Percentiles rank a stretch among this genome's conserved stretches.
Evolutionary conservation across 306 rosid species (phyloP).

Genomic region (Gynostemma pentaphyllum): DNA sequence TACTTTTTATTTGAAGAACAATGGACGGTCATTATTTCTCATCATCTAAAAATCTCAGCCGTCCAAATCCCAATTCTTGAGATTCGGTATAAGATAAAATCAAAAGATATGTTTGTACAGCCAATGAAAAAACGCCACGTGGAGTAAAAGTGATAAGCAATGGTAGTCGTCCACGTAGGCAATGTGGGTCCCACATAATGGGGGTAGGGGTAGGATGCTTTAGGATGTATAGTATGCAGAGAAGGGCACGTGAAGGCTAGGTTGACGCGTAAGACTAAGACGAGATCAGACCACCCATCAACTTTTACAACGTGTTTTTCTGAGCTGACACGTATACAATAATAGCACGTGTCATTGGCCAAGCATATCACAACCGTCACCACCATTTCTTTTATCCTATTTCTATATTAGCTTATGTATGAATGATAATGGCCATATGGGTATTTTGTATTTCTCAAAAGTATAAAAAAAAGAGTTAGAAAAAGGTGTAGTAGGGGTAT

Average conservation of each 20-base stretch:
- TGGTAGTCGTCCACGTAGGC: neutral
- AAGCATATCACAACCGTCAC: too few relatives aligned
- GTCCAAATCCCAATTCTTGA: neutral
- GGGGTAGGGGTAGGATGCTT: neutral
- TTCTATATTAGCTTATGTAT: neutral
- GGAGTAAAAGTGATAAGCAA: neutral
- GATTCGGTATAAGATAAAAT: neutral
- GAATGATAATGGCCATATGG: neutral
- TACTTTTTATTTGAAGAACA: too few relatives aligned
- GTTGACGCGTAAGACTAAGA: neutral
- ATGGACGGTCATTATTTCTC: neutral
- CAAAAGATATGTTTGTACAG: neutral
- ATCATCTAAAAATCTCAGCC: neutral
- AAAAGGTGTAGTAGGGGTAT: too few relatives aligned
- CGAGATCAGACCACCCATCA: neutral
- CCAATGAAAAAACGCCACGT: neutral
- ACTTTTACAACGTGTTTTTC: neutral
- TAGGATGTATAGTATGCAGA: neutral
- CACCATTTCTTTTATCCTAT: neutral
- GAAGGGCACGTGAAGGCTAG: neutral
- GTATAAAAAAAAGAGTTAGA: too few relatives aligned
- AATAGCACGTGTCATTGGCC: conserved; percentile 2
- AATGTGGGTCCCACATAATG: neutral
- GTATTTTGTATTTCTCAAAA: too few relatives aligned
- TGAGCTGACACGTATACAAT: neutral